These are phyloP conservation scores for Apiospora phragmitis DNA, from an alignment of 2,329 filamentous ascomycete species.

Conservation along the genomic window DNA sequence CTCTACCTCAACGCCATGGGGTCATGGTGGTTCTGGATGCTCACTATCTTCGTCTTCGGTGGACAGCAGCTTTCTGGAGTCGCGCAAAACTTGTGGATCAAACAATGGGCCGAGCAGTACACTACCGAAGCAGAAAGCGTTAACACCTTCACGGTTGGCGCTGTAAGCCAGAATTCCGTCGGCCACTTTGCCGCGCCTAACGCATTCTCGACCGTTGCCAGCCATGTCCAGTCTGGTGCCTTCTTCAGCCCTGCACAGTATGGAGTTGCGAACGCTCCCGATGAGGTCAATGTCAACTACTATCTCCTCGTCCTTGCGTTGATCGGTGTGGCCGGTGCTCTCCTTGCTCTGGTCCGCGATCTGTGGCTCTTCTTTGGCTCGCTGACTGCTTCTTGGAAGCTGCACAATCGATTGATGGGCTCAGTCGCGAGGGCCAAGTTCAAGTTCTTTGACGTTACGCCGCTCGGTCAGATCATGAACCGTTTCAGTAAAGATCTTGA, in stretches of 20 bases:
- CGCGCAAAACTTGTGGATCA: slow-evolving; percentile 91
- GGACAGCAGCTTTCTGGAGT: slow-evolving; percentile 84
- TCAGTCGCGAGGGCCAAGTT: slow-evolving; percentile 87
- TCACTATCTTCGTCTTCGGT: slow-evolving; percentile 73
- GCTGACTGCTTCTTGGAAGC: slow-evolving; percentile 78
- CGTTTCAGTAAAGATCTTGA: slow-evolving; percentile 98
- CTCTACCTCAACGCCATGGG: slow-evolving; percentile 92
- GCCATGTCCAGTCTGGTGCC: slow-evolving; percentile 25
- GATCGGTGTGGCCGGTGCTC: slow-evolving; percentile 74
- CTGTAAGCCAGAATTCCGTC: slow-evolving; percentile 37
- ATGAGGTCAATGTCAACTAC: slow-evolving; percentile 76
- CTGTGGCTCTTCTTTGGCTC: slow-evolving; percentile 91
- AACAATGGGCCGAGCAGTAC: slow-evolving; percentile 93
- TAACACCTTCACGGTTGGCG: slow-evolving; percentile 34
- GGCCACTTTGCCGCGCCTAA: slow-evolving; percentile 28
- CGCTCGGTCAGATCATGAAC: slow-evolving; percentile 95
- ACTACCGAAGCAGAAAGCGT: slow-evolving; percentile 42
- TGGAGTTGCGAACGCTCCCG: slow-evolving; percentile 31
- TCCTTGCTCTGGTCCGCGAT: slow-evolving; percentile 82
- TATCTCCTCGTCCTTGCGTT: slow-evolving; percentile 82
- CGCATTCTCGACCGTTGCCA: slow-evolving; percentile 29
- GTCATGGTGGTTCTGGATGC: slow-evolving; percentile 92
- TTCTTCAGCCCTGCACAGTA: slow-evolving; percentile 37
- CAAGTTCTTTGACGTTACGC: slow-evolving; percentile 96
- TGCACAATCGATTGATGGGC: slow-evolving; percentile 78